A percentile compares a stretch with the other conserved stretches of the same genome.
Conservation (phyloP, 2,329 filamentous ascomycete species). For the Paecilomyces fulvus region DNA sequence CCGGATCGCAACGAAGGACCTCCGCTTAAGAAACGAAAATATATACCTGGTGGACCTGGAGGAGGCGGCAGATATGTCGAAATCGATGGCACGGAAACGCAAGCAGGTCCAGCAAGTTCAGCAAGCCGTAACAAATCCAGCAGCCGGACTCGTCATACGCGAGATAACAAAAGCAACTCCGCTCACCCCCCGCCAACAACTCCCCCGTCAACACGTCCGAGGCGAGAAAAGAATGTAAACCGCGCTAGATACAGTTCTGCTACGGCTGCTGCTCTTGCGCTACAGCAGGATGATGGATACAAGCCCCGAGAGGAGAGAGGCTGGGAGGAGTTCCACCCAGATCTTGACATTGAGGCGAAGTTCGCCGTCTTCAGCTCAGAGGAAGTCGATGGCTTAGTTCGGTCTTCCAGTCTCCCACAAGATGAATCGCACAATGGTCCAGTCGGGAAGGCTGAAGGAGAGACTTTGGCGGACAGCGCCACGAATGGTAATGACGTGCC, state of each 20-base stretch:
- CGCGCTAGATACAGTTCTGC: constrained; percentile 72
- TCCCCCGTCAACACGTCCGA: constrained; percentile 30
- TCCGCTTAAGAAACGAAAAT: constrained; percentile 62
- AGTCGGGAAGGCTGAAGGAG: constrained; percentile 18
- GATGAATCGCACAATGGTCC: constrained; percentile 17
- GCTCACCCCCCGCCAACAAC: constrained; percentile 22
- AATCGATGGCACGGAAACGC: constrained; percentile 55
- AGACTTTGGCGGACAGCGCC: constrained; percentile 34
- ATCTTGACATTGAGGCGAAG: constrained; percentile 77
- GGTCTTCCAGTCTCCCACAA: constrained; percentile 38
- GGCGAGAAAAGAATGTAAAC: constrained; percentile 34
- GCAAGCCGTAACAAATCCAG: constrained; percentile 39
- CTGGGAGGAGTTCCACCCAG: constrained; percentile 96
- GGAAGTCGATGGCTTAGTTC: constrained; percentile 69
- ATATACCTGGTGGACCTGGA: constrained; percentile 78
- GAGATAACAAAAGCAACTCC: constrained; percentile 35
- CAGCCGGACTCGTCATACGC: constrained; percentile 46
- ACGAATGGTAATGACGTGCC: constrained; percentile 29
- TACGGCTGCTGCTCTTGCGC: constrained; percentile 76
- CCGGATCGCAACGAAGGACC: constrained; percentile 43
- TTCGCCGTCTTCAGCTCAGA: constrained; percentile 74
- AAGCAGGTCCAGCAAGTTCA: constrained; percentile 40
- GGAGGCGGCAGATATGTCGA: constrained; percentile 80
- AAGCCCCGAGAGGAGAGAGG: constrained; percentile 94
- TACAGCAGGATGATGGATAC: constrained; percentile 89